Conservation (phyloP, 2,329 filamentous ascomycete genomes). For the Orbilia oligospora region DNA sequence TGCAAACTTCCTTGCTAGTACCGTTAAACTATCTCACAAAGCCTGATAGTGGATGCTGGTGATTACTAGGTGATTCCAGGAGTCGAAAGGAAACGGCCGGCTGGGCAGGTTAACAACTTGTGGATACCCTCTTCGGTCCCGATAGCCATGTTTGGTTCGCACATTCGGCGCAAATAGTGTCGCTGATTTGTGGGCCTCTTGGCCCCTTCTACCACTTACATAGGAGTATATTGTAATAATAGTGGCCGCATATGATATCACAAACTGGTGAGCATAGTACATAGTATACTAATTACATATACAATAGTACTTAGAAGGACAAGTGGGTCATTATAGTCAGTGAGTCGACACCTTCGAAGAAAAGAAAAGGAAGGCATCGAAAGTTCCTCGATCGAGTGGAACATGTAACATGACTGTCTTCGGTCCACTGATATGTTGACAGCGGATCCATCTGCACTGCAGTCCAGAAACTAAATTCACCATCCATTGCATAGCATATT, state of each 20-base stretch:
- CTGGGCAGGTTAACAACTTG: neutral
- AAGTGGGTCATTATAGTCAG: constrained; percentile 2
- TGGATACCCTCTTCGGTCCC: constrained; percentile 11
- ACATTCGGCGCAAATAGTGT: constrained; percentile 47
- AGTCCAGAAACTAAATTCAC: neutral
- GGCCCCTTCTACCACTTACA: neutral
- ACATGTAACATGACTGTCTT: constrained; percentile 14
- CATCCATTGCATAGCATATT: no score
- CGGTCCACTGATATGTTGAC: constrained; percentile 44
- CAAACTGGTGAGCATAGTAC: constrained; percentile 12
- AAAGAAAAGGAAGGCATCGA: constrained; percentile 22
- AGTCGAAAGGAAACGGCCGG: constrained; percentile 18
- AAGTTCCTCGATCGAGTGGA: constrained; percentile 51
- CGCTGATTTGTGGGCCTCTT: constrained; percentile 45
- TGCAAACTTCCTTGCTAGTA: neutral
- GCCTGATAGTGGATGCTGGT: constrained; percentile 32
- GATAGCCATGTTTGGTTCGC: constrained; percentile 46
- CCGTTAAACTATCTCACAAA: constrained; percentile 10
- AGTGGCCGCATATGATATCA: constrained; percentile 41
- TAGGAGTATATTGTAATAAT: constrained; percentile 2
- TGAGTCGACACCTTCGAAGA: constrained; percentile 1
- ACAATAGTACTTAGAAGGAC: neutral
- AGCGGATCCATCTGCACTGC: constrained; percentile 30
- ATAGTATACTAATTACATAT: neutral
- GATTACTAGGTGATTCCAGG: no score